phyloP scores from a whole-genome alignment of 208 protist genomes.

The Trypanosoma rangeli region DNA sequence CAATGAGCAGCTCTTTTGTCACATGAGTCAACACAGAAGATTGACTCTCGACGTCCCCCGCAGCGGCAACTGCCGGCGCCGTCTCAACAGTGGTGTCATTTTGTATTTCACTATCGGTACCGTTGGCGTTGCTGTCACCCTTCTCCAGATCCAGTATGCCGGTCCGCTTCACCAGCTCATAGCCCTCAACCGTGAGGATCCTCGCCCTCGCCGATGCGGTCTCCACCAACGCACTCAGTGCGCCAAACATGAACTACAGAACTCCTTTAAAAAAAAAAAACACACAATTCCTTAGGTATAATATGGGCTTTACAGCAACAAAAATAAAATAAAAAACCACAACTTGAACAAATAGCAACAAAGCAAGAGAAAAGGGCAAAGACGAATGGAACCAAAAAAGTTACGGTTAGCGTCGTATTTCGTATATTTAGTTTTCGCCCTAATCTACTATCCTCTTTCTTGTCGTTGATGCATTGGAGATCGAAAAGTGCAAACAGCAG shows the following conservation, averaged over 20 bases:
- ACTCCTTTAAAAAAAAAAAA: slow-evolving; percentile 6
- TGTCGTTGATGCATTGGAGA: background rate
- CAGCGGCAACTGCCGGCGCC: background rate
- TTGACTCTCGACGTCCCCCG: background rate
- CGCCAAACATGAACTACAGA: slow-evolving; percentile 41
- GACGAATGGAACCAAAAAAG: too few species aligned
- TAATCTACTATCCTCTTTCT: too few species aligned
- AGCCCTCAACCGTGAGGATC: slow-evolving; percentile 38
- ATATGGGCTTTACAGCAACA: background rate
- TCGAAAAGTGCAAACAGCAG: background rate
- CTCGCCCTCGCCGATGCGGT: slow-evolving; percentile 42
- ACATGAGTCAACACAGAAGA: slow-evolving; percentile 1
- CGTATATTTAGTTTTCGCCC: too few species aligned
- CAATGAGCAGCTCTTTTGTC: slow-evolving; percentile 21
- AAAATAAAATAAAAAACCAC: too few species aligned
- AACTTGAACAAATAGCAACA: too few species aligned
- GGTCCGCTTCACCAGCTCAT: slow-evolving; percentile 36
- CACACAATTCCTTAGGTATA: background rate
- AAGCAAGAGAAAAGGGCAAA: too few species aligned
- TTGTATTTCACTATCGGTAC: background rate
- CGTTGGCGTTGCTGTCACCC: slow-evolving; percentile 27
- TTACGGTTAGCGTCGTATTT: too few species aligned
- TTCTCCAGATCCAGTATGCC: slow-evolving; percentile 41
- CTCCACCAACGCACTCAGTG: slow-evolving; percentile 33
- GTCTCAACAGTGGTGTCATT: background rate